Evolutionary conservation across 1,139 yeast genomes (phyloP).

Genomic region (Zhuliangozyma parablackwelliae): DNA sequence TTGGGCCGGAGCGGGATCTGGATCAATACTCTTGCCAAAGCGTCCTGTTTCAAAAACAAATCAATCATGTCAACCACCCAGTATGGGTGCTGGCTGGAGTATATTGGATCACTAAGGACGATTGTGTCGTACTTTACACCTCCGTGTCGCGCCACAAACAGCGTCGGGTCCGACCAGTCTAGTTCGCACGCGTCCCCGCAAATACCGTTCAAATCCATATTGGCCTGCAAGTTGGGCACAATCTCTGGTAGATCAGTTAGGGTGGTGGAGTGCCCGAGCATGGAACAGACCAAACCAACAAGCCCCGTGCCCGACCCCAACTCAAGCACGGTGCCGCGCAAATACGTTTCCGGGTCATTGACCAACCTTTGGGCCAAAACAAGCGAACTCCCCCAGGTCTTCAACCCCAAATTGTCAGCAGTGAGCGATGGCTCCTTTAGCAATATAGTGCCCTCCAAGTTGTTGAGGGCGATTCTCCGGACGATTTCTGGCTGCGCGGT

Average conservation of each 20-base stretch:
- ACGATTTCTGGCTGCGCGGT: slow-evolving; percentile 75
- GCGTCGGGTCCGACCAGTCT: slow-evolving; percentile 69
- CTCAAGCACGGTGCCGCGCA: slow-evolving; percentile 56
- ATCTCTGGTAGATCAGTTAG: slow-evolving; percentile 82
- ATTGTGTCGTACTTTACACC: slow-evolving; percentile 47
- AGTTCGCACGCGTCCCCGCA: slow-evolving; percentile 43
- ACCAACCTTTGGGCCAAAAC: slow-evolving; percentile 56
- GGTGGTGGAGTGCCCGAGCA: slow-evolving; percentile 46
- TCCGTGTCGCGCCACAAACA: slow-evolving; percentile 25
- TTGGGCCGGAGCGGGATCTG: slow-evolving; percentile 72
- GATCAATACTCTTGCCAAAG: slow-evolving; percentile 41
- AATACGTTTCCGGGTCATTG: slow-evolving; percentile 11
- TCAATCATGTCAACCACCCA: slow-evolving; percentile 61
- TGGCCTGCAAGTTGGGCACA: slow-evolving; percentile 58
- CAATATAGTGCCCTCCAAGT: slow-evolving; percentile 26
- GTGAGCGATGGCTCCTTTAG: slow-evolving; percentile 84
- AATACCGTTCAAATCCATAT: slow-evolving; percentile 49
- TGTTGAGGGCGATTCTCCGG: slow-evolving; percentile 40
- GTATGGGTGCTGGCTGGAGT: slow-evolving; percentile 74
- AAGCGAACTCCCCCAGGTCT: slow-evolving; percentile 94
- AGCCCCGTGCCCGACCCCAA: slow-evolving; percentile 94
- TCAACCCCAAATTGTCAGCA: slow-evolving; percentile 80
- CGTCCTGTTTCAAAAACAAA: slow-evolving; percentile 30
- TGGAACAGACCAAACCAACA: slow-evolving; percentile 65
- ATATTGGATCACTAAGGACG: slow-evolving; percentile 82